Base-by-base conservation (phyloP, 768 basidiomycete species). In the Suillus americanus region DNA sequence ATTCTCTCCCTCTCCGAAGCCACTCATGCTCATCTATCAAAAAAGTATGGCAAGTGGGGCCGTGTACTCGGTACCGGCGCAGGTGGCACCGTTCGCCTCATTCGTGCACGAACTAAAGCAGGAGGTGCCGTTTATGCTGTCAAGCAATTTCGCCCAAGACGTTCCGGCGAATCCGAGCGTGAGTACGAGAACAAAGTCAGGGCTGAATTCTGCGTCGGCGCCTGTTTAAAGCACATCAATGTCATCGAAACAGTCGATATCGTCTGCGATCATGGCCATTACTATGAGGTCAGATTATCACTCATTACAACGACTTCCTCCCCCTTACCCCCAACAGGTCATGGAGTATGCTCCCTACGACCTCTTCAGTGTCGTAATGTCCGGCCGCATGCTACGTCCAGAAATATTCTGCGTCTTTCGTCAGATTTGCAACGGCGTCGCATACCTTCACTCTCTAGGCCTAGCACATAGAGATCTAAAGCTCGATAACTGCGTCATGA, bases 151-250 rank as follows among this genome's bases (percentile, higher is more conserved):
- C 85, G 97, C 56, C 92, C 95, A 51, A 92, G 94, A 69, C 87
- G 95, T 64, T 71, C 82, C 4, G 94, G 94, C 38, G 97, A 99
- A 81, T 85, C 85, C 33, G 94, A 95, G 78, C 92, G 94, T 79
- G 97, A 99, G 81, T 99, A 99, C 75, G 95, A 98, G 88, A 97
- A 98, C 82, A 99, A 99, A 80, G 96, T 99, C 64, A 97, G 96
- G 1, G 97, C 97, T 33, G 97, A 99, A 77, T 99, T 99, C 74
- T 99, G 97, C 71, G 96, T 99, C 20, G 95, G 97, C 64, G 92
- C 91, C 28, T 92, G 92, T 51, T 82, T 99, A 73, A 94, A 96
- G 78, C 97, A 99, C 72, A 80, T 88, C 65, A 99, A 99, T 72
- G 94, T 99, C 76, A 99, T 99, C 75, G 89, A 97, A 77, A 99